Percentiles rank a stretch among this genome's conserved stretches.
phyloP scores from a whole-genome alignment of 2,329 filamentous ascomycete genomes.

The Leptographium procerum region DNA sequence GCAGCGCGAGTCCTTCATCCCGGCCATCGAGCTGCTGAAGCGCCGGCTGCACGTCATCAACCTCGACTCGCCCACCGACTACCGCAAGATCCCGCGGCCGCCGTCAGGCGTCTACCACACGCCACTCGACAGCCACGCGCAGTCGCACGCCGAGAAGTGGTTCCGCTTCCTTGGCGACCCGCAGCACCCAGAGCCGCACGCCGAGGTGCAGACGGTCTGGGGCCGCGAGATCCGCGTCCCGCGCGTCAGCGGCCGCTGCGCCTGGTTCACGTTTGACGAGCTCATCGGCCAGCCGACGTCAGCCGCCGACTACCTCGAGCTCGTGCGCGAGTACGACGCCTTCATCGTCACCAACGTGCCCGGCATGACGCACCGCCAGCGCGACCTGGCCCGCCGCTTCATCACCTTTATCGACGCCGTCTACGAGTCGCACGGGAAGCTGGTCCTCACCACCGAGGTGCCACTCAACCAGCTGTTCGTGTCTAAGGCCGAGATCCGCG shows the following conservation, averaged over 20 bases:
- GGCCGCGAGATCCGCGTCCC: conserved; percentile 83
- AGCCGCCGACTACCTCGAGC: conserved; percentile 88
- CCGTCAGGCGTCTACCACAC: conserved; percentile 91
- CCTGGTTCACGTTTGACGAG: conserved; percentile 87
- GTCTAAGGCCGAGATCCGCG: conserved; percentile 55
- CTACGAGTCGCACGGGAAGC: conserved; percentile 85
- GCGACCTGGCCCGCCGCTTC: conserved; percentile 82
- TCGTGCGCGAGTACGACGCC: conserved; percentile 79
- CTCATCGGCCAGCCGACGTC: conserved; percentile 80
- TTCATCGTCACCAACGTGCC: conserved; percentile 89
- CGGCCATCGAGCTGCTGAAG: conserved; percentile 88
- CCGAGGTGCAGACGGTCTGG: conserved; percentile 78
- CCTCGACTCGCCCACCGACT: conserved; percentile 89
- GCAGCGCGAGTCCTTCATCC: conserved; percentile 88
- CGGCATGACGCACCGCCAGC: conserved; percentile 75
- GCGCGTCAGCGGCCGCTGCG: conserved; percentile 73
- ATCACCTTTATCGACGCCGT: conserved; percentile 97
- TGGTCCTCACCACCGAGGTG: conserved; percentile 83
- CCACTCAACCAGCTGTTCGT: conserved; percentile 80
- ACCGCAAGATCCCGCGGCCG: conserved; percentile 90
- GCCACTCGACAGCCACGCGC: conserved; percentile 66
- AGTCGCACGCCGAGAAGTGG: conserved; percentile 83
- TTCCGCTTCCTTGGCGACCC: conserved; percentile 88
- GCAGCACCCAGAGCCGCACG: conserved; percentile 60
- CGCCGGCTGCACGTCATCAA: conserved; percentile 78